A percentile compares a stretch with the other conserved stretches of the same genome.
These are phyloP conservation scores for Penicillium pulvis DNA, from an alignment of 495 filamentous ascomycete genomes.

Conservation along the genomic window DNA sequence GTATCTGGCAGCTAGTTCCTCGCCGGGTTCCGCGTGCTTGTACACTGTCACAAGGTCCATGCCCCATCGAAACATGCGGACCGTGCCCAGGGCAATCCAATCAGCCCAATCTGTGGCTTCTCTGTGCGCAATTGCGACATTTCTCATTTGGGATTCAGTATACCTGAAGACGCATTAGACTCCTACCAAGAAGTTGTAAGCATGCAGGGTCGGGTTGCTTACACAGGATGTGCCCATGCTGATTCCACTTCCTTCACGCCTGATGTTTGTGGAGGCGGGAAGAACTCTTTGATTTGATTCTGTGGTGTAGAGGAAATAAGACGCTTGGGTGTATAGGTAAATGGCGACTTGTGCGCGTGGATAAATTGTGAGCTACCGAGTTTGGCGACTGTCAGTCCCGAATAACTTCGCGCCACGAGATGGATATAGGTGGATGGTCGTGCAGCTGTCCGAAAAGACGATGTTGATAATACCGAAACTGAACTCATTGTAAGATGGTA, in stretches of 20 bases:
- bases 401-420: conserved; percentile 31
- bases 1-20: conserved; percentile 46
- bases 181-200: neutral
- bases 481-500: conserved; percentile 13
- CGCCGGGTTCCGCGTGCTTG: conserved; percentile 58
- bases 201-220: conserved; percentile 13
- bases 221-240: conserved; percentile 49
- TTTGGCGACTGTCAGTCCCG: conserved; percentile 23
- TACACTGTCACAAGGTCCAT: conserved; percentile 74
- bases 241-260: conserved; percentile 40
- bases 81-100: conserved; percentile 60
- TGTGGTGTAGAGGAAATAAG: conserved; percentile 41
- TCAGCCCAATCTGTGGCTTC: conserved; percentile 68
- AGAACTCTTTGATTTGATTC: conserved; percentile 41
- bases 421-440: conserved; percentile 31
- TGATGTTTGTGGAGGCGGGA: conserved; percentile 37
- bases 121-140: conserved; percentile 67
- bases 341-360: conserved; percentile 15
- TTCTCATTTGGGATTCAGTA: conserved; percentile 62
- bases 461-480: conserved; percentile 28
- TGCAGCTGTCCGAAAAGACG: conserved; percentile 36
- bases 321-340: conserved; percentile 29
- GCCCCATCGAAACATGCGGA: conserved; percentile 65
- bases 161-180: conserved; percentile 42
- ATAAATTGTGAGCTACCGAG: conserved; percentile 17